These are phyloP conservation scores for Hypsizygus marmoreus DNA, from an alignment of 768 basidiomycete genomes.

Conservation along the genomic window DNA sequence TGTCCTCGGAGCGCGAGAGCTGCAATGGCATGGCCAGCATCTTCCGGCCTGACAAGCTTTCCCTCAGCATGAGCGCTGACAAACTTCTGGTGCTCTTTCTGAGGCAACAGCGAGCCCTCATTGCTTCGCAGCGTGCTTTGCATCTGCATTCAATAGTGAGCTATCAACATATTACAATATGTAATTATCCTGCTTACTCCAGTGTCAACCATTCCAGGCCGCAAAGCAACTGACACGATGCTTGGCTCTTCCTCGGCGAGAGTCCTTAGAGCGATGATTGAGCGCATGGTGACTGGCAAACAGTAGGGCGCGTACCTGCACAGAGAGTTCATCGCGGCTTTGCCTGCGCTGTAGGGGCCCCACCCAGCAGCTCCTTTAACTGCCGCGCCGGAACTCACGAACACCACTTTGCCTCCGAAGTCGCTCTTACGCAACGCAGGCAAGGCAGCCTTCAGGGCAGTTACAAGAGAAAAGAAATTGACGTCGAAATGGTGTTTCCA, in stretches of 20 bases:
- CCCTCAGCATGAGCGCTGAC: slow-evolving; percentile 58
- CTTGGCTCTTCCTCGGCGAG: slow-evolving; percentile 82
- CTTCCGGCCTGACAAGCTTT: slow-evolving; percentile 74
- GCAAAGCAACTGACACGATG: slow-evolving; percentile 71
- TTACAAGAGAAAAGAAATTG: slow-evolving; percentile 86
- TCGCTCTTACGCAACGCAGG: slow-evolving; percentile 68
- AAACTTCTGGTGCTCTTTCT: slow-evolving; percentile 59
- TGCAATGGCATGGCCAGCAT: slow-evolving; percentile 79
- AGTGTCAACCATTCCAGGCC: slow-evolving; percentile 90
- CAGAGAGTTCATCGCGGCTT: slow-evolving; percentile 89
- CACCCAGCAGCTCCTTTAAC: slow-evolving; percentile 66
- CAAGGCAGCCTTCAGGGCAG: slow-evolving; percentile 64
- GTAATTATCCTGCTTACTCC: slow-evolving; percentile 45
- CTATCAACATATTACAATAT: neutral
- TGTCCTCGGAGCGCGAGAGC: slow-evolving; percentile 68
- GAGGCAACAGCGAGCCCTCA: slow-evolving; percentile 55
- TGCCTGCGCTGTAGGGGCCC: slow-evolving; percentile 82
- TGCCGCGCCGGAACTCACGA: slow-evolving; percentile 87
- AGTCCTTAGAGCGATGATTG: slow-evolving; percentile 50
- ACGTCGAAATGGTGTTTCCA: slow-evolving; percentile 81
- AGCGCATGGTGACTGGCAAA: neutral
- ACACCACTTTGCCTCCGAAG: slow-evolving; percentile 66
- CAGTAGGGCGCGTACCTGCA: slow-evolving; percentile 52
- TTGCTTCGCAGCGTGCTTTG: slow-evolving; percentile 55
- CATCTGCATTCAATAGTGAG: slow-evolving; percentile 57